These are phyloP conservation scores for Mycena chlorophos DNA, from an alignment of 768 basidiomycete species.

Conservation along the genomic window DNA sequence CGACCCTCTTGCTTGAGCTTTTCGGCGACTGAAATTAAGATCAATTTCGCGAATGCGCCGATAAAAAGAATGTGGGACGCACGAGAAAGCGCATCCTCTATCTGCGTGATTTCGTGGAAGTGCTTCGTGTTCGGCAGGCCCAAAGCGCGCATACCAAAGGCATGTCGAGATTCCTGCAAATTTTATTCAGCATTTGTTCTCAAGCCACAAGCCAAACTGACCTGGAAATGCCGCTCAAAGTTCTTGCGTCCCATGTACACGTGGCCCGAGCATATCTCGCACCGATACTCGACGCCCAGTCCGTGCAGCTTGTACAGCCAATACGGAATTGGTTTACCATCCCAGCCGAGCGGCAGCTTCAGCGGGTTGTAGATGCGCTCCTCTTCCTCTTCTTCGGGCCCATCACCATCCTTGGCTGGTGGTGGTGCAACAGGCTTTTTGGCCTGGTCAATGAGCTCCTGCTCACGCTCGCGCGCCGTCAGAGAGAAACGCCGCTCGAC, in stretches of 20 bases:
- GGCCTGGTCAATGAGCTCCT: slow-evolving; percentile 80
- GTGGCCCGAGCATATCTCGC: slow-evolving; percentile 96
- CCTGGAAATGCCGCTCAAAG: slow-evolving; percentile 95
- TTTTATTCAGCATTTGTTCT: slow-evolving; percentile 22
- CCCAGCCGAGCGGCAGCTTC: slow-evolving; percentile 95
- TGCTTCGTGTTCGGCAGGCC: slow-evolving; percentile 98
- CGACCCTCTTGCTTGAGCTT: slow-evolving; percentile 97
- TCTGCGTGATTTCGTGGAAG: slow-evolving; percentile 97
- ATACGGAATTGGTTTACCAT: slow-evolving; percentile 98
- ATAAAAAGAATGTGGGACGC: slow-evolving; percentile 39
- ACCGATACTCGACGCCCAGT: slow-evolving; percentile 95
- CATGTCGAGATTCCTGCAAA: slow-evolving; percentile 85
- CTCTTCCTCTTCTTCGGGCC: slow-evolving; percentile 85
- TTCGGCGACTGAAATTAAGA: slow-evolving; percentile 75
- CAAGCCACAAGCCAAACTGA: slow-evolving; percentile 25
- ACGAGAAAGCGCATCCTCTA: slow-evolving; percentile 95
- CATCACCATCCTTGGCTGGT: slow-evolving; percentile 45
- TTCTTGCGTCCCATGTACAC: slow-evolving; percentile 98
- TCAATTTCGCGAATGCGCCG: background rate
- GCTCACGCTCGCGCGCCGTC: slow-evolving; percentile 96
- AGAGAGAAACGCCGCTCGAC: slow-evolving; percentile 95
- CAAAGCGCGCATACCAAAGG: slow-evolving; percentile 96
- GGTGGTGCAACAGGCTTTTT: slow-evolving; percentile 48
- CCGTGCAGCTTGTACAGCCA: slow-evolving; percentile 99
- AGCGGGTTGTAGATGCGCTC: slow-evolving; percentile 98